Percentiles rank a stretch among this genome's conserved stretches.
Evolutionary conservation across 805 yeast species (phyloP).

Genomic region (Pichia sporocuriosa): DNA sequence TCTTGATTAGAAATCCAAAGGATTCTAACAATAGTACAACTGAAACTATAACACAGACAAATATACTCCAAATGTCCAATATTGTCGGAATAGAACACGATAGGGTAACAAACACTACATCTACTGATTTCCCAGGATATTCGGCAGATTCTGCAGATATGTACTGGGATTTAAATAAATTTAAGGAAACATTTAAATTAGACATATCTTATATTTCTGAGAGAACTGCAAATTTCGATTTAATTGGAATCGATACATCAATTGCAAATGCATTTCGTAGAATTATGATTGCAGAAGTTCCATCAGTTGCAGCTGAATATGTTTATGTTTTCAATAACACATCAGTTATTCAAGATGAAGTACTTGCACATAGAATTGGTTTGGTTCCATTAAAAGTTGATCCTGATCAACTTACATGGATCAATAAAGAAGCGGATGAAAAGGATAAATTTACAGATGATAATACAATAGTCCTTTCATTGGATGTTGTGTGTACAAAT

Average conservation of each 20-base stretch:
- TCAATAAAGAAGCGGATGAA: slow-evolving; percentile 57
- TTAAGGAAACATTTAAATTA: slow-evolving; percentile 61
- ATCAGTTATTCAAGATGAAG: slow-evolving; percentile 95
- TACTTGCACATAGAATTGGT: slow-evolving; percentile 91
- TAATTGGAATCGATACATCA: slow-evolving; percentile 82
- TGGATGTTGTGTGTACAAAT: slow-evolving; percentile 77
- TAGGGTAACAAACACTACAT: slow-evolving; percentile 81
- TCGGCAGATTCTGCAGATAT: slow-evolving; percentile 45
- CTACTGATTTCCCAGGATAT: slow-evolving; percentile 92
- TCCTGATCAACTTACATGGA: slow-evolving; percentile 85
- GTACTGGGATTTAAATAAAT: slow-evolving; percentile 80
- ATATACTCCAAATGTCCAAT: slow-evolving; percentile 44
- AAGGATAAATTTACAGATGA: slow-evolving; percentile 74
- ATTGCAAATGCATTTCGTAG: slow-evolving; percentile 95
- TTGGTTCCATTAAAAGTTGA: slow-evolving; percentile 83
- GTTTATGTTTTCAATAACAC: slow-evolving; percentile 90
- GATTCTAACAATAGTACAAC: no score
- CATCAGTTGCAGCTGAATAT: slow-evolving; percentile 90
- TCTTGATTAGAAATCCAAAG: no score
- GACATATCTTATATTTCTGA: slow-evolving; percentile 59
- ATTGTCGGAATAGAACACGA: slow-evolving; percentile 84
- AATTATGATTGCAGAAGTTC: slow-evolving; percentile 94
- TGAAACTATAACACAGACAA: no score
- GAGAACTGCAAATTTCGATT: slow-evolving; percentile 78
- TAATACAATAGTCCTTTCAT: slow-evolving; percentile 78